phyloP scores from a whole-genome alignment of 1,284 basidiomycete genomes.

The Ceraceosorus bombacis region DNA sequence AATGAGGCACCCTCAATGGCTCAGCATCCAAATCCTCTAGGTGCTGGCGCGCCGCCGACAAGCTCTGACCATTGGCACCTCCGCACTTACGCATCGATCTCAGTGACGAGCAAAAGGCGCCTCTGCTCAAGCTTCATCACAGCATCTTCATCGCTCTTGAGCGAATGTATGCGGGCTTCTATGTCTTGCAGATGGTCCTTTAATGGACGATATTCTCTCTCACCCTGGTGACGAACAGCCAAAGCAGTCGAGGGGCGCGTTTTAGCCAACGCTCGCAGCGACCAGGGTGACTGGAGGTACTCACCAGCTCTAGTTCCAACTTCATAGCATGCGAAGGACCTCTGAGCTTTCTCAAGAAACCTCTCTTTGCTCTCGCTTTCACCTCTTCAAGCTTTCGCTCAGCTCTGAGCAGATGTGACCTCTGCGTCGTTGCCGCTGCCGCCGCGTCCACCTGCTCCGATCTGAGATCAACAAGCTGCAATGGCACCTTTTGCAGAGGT shows the following conservation, averaged over 20 bases:
- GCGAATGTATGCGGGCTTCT: not conserved
- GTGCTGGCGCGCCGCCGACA: too few species aligned
- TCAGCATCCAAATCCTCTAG: not conserved
- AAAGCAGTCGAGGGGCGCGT: not conserved
- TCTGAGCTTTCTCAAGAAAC: not conserved
- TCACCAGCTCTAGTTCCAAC: too few species aligned
- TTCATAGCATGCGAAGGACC: not conserved
- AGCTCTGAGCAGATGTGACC: not conserved
- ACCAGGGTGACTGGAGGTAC: not conserved
- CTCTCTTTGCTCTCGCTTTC: not conserved
- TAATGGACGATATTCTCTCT: too few species aligned
- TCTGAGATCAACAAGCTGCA: not conserved
- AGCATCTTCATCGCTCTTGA: not conserved
- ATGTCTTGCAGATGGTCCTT: not conserved
- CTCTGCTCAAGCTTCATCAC: not conserved
- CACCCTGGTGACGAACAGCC: too few species aligned
- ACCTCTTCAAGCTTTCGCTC: not conserved
- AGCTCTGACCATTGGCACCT: not conserved
- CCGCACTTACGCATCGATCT: not conserved
- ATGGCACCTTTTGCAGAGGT: not conserved
- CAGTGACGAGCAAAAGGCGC: not conserved
- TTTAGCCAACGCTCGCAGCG: not conserved
- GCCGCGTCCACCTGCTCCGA: not conserved
- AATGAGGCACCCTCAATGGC: not conserved
- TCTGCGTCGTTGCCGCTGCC: not conserved